Base-by-base conservation (phyloP, 495 filamentous ascomycete genomes). In the Lophiostoma macrostomum region DNA sequence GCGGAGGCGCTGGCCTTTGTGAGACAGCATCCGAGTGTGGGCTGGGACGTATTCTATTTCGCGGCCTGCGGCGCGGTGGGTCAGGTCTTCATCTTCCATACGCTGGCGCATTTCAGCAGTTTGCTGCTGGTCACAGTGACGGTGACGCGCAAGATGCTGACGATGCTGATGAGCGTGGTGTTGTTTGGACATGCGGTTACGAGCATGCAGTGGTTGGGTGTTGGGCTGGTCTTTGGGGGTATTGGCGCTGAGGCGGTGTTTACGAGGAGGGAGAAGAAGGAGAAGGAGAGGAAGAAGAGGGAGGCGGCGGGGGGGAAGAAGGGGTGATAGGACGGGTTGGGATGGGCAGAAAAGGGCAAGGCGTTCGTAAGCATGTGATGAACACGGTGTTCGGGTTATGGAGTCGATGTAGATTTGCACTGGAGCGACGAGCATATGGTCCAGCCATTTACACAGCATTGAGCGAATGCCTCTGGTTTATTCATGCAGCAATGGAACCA, bases 81-180 rank as follows among this genome's bases (percentile, higher is more conserved):
- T 5, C 93, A 98, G 73, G 80, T 97, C 5, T 98, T 98, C 68
- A 96, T 98, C 58, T 98, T 96, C 77, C 90, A 95, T 72, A 96
- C 94, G 0, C 79, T 98, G 29, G 85, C 87, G 12, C 84, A 84
- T 30, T 98, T 98, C 73, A 93, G 88, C 28, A 90, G 85, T 7
- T 76, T 98, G 49, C 77, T 97, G 42, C 82, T 98, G 23, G 93
- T 96, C 11, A 98, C 93, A 8, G 90, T 98, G 0, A 98, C 91
- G 1, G 93, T 98, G 10, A 98, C 93, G 36, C 77, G 93, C 58
- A 98, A 98, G 74, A 98, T 98, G 94, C 77, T 96, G 65, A 96
- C 90, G 52, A 98, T 98, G 93, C 86, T 97, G 54, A 77, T 98
- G 35, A 91, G 86, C 53, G 93, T 98, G 22, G 74, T 97, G 44